Evolutionary conservation across 306 rosid genomes (phyloP), one percentile per base, ranked within the genome.

Genomic region (Quercus aquifolioides): DNA sequence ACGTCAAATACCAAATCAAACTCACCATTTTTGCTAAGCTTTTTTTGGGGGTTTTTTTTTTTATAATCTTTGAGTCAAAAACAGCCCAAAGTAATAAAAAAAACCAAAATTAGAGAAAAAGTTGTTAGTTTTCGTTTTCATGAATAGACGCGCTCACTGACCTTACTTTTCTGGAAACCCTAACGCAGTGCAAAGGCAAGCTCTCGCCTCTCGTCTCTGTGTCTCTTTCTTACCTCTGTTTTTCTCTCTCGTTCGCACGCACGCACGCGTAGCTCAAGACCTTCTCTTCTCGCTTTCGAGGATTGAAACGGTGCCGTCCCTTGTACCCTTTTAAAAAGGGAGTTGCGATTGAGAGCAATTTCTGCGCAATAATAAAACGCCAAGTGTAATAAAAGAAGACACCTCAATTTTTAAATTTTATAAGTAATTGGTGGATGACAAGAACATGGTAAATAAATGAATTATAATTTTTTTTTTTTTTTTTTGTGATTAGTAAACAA

Each of bases 81-180:
- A 41, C 35, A 31, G 19, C 52, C 38, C 49, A 25, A 41, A 33
- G 52, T 14, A 1, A 57, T 14, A 2, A 57, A 41, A 57, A 59
- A 21, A 12, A 35, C 46, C 46, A 30, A 31, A 58, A 59, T 15
- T 59, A 54, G 13, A 73, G 30, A 25, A 26, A 73, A 73, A 73
- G 0, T 8, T 41, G 46, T 41, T 41, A 59, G 25, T 59, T 21
- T 59, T 21, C 26, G 21, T 59, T 54, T 70, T 63, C 73, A 63
- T 76, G 75, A 84, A 77, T 56, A 80, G 75, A 81, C 81, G 63
- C 92, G 78, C 92, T 93, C 96, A 93, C 97, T 93, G 87, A 93
- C 97, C 94, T 91, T 82, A 33, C 35, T 20, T 69, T 68, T 73
- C 54, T 38, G 67, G 75, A 80, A 83, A 91, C 88, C 89, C 88